These are phyloP conservation scores for Prunus kanzakura DNA, from an alignment of 306 rosid species.

Conservation along the genomic window DNA sequence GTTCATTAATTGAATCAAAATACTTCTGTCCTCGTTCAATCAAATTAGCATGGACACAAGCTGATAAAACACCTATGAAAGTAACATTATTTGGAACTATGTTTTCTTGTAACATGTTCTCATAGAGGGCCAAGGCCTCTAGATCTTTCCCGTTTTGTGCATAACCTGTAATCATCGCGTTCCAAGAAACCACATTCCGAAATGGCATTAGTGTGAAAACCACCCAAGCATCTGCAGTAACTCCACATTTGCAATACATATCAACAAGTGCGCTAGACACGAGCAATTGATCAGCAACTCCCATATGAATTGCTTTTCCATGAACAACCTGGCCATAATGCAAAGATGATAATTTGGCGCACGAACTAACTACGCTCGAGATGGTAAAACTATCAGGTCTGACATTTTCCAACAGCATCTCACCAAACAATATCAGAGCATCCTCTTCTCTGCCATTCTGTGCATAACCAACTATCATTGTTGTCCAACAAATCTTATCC, in stretches of 20 bases:
- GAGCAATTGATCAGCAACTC: constrained; percentile 25
- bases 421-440: constrained; percentile 31
- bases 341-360: constrained; percentile 29
- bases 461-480: constrained; percentile 27
- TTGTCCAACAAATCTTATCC: constrained; percentile 39
- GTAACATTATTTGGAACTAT: constrained; percentile 30
- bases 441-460: constrained; percentile 34
- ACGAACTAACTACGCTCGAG: constrained; percentile 31
- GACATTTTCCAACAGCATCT: constrained; percentile 20
- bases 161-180: constrained; percentile 34
- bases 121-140: constrained; percentile 23
- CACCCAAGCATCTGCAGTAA: constrained; percentile 21
- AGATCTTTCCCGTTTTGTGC: constrained; percentile 32
- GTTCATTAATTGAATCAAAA: constrained; percentile 26
- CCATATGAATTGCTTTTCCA: constrained; percentile 30
- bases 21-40: constrained; percentile 24
- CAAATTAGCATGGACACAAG: constrained; percentile 30
- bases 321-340: constrained; percentile 27
- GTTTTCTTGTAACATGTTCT: constrained; percentile 26
- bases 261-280: constrained; percentile 30
- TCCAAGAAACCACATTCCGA: constrained; percentile 34
- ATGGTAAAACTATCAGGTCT: constrained; percentile 26
- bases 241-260: constrained; percentile 38
- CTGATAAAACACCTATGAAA: constrained; percentile 33
- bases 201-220: constrained; percentile 24